phyloP scores from a whole-genome alignment of 768 basidiomycete genomes.

The Tricholoma bakamatsutake region DNA sequence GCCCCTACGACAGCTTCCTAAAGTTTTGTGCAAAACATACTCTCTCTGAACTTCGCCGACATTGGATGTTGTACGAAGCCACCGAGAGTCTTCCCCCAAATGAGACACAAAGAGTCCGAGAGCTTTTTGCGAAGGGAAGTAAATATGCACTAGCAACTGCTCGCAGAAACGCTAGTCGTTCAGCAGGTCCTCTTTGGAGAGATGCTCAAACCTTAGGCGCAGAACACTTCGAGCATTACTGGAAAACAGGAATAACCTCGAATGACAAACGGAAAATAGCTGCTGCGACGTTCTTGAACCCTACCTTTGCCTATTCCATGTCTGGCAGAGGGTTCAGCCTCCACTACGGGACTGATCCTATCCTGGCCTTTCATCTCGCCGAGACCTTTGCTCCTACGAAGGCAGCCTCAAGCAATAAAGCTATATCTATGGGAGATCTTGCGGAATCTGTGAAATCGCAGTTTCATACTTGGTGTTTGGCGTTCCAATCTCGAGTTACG shows the following conservation, averaged over 20 bases:
- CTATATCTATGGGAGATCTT: constrained; percentile 2
- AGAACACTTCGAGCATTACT: constrained; percentile 18
- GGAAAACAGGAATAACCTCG: constrained; percentile 27
- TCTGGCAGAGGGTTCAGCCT: constrained; percentile 23
- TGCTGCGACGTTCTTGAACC: constrained; percentile 25
- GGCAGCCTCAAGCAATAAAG: neutral
- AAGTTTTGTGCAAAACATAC: constrained; percentile 24
- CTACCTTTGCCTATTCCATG: constrained; percentile 28
- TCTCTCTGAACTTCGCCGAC: constrained; percentile 23
- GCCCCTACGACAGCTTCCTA: constrained; percentile 21
- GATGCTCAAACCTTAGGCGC: neutral
- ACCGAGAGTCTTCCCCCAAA: constrained; percentile 13
- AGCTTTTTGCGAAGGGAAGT: constrained; percentile 9
- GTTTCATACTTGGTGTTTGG: constrained; percentile 22
- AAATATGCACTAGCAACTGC: constrained; percentile 6
- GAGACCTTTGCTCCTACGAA: constrained; percentile 10
- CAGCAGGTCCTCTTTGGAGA: constrained; percentile 3
- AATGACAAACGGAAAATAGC: constrained; percentile 8
- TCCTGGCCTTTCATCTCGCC: constrained; percentile 27
- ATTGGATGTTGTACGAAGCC: constrained; percentile 23
- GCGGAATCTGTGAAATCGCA: constrained; percentile 7
- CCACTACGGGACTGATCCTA: constrained; percentile 29
- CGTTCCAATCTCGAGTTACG: constrained; percentile 14
- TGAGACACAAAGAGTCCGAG: constrained; percentile 7
- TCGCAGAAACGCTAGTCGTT: no score